Evolutionary conservation across 1,139 yeast species (phyloP).

Genomic region (Hanseniaspora sp.): DNA sequence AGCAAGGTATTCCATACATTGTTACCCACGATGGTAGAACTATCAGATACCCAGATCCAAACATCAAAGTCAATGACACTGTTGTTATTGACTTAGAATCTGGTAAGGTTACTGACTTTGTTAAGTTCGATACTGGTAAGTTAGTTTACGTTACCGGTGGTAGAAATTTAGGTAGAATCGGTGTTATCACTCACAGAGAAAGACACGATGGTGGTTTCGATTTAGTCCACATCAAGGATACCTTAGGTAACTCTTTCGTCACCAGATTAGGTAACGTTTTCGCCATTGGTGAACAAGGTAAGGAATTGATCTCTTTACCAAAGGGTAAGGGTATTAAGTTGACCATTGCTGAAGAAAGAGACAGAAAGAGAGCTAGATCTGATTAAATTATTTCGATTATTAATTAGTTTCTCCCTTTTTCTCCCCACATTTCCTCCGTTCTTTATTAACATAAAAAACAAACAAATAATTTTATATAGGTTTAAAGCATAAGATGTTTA

Average conservation of each 20-base stretch:
- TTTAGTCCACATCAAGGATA: conserved; percentile 95
- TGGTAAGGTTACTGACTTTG: conserved; percentile 84
- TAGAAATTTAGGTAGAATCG: conserved; percentile 99
- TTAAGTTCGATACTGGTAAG: conserved; percentile 93
- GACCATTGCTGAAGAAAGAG: conserved; percentile 98
- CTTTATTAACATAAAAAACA: background rate
- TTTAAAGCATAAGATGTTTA: background rate
- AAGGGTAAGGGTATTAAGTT: conserved; percentile 99
- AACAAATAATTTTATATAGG: conserved; percentile 1
- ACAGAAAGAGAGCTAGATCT: conserved; percentile 84
- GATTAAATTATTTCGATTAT: conserved; percentile 23
- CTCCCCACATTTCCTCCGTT: background rate
- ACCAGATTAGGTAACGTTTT: conserved; percentile 96
- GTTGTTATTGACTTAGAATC: conserved; percentile 92
- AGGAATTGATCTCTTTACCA: conserved; percentile 95
- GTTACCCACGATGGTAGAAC: conserved; percentile 99
- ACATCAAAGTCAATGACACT: conserved; percentile 90
- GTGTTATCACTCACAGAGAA: conserved; percentile 96
- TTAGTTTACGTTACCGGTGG: conserved; percentile 98
- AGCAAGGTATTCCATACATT: conserved; percentile 94
- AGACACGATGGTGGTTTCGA: conserved; percentile 99
- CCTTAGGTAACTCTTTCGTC: conserved; percentile 94
- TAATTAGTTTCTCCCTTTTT: background rate
- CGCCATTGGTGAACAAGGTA: conserved; percentile 95
- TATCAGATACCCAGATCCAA: conserved; percentile 98